Percentiles rank a stretch among this genome's conserved stretches.
Evolutionary conservation across 164 flowering plant species (phyloP).

Genomic region (Warburgia ugandensis): DNA sequence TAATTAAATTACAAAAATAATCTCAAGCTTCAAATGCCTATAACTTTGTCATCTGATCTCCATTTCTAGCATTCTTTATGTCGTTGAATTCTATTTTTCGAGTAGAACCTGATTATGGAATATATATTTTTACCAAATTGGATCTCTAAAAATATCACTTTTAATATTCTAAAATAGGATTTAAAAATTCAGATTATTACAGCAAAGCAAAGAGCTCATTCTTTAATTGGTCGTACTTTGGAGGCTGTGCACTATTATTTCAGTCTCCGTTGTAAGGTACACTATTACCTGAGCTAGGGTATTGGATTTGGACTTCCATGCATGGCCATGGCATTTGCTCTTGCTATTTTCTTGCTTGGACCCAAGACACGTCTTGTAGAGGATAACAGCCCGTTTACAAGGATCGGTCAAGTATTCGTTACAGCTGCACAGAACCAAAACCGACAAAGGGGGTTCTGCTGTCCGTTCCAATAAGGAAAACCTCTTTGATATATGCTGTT

Average conservation of each 20-base stretch:
- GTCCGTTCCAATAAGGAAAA: slow-evolving; percentile 2
- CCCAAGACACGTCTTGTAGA: slow-evolving; percentile 26
- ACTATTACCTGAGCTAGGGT: slow-evolving; percentile 24
- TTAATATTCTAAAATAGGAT: too few relatives aligned
- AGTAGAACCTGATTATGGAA: too few relatives aligned
- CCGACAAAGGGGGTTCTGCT: neutral
- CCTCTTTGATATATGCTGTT: neutral
- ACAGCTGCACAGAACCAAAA: slow-evolving; percentile 31
- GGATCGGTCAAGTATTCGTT: slow-evolving; percentile 38
- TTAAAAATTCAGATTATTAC: too few relatives aligned
- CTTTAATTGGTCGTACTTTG: slow-evolving; percentile 16
- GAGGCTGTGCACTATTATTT: neutral
- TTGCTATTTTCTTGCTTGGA: slow-evolving; percentile 43
- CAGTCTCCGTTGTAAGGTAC: slow-evolving; percentile 2
- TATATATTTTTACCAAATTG: too few relatives aligned
- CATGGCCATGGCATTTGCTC: slow-evolving; percentile 30
- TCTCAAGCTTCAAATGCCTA: too few relatives aligned
- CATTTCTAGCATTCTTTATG: too few relatives aligned
- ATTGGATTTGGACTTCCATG: slow-evolving; percentile 56
- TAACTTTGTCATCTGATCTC: too few relatives aligned
- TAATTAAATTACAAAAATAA: too few relatives aligned
- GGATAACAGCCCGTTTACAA: slow-evolving; percentile 30
- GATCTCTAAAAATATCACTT: too few relatives aligned
- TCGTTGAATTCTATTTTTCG: too few relatives aligned
- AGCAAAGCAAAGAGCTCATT: slow-evolving; percentile 15